A percentile compares a stretch with the other conserved stretches of the same genome.
These are phyloP conservation scores for Actinomortierella ambigua DNA, from an alignment of 371 early-diverging fungal genomes.

Conservation along the genomic window DNA sequence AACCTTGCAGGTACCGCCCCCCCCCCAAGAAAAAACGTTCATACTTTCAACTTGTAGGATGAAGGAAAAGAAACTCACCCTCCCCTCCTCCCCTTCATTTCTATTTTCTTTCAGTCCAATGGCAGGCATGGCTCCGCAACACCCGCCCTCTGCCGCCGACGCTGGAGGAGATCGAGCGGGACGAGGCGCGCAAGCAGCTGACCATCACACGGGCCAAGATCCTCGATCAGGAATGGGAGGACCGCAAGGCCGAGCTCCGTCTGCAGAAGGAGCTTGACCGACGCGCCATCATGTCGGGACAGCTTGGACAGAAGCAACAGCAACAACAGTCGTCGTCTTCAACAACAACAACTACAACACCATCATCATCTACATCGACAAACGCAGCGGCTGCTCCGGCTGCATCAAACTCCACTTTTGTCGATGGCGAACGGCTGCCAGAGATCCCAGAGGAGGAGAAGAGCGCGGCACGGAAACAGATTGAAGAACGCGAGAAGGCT, in stretches of 20 bases:
- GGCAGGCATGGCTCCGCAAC: slow-evolving; percentile 77
- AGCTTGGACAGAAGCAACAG: not conserved
- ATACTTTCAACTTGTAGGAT: not conserved
- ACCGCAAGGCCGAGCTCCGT: slow-evolving; percentile 33
- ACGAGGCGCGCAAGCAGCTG: slow-evolving; percentile 30
- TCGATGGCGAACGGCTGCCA: too few relatives aligned
- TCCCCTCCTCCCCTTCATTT: not conserved
- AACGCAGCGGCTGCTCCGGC: not conserved
- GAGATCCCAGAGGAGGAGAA: slow-evolving; percentile 8
- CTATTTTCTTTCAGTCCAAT: slow-evolving; percentile 53
- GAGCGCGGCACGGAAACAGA: slow-evolving; percentile 38
- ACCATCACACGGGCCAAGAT: slow-evolving; percentile 37
- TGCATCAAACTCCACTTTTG: too few relatives aligned
- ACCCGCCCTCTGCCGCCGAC: slow-evolving; percentile 64
- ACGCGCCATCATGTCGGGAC: slow-evolving; percentile 13
- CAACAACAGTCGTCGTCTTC: not conserved
- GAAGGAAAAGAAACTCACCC: not conserved
- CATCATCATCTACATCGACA: not conserved
- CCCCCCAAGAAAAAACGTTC: slow-evolving; percentile 7
- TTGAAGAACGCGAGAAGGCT: slow-evolving; percentile 40
- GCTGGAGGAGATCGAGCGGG: slow-evolving; percentile 50
- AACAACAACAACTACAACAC: not conserved
- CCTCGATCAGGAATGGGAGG: slow-evolving; percentile 46
- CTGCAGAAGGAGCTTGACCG: slow-evolving; percentile 34
- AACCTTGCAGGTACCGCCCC: slow-evolving; percentile 54